These are phyloP conservation scores for Ustilago loliicola DNA, from an alignment of 1,284 basidiomycete genomes.

Conservation along the genomic window DNA sequence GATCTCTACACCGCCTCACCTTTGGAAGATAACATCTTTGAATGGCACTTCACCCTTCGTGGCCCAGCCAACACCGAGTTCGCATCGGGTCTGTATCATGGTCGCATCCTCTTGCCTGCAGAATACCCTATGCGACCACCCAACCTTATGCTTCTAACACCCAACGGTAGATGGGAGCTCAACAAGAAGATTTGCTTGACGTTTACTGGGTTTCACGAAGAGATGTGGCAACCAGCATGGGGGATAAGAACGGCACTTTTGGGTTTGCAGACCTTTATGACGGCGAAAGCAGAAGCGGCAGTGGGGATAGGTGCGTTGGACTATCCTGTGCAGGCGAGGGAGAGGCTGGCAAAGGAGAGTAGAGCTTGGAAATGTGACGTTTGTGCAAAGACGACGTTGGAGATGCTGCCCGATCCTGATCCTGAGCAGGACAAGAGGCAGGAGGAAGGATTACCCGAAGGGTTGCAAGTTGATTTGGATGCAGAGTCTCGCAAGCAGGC, in stretches of 20 bases:
- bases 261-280: slow-evolving; percentile 70
- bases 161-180: slow-evolving; percentile 93
- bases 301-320: slow-evolving; percentile 92
- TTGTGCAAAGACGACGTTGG: slow-evolving; percentile 40
- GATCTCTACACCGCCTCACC: slow-evolving; percentile 88
- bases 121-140: slow-evolving; percentile 96
- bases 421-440: slow-evolving; percentile 2
- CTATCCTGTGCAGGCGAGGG: slow-evolving; percentile 86
- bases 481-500: slow-evolving; percentile 21
- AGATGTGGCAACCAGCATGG: slow-evolving; percentile 97
- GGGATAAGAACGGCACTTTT: slow-evolving; percentile 87
- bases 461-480: slow-evolving; percentile 32
- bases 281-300: slow-evolving; percentile 76
- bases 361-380: slow-evolving; percentile 50
- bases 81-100: slow-evolving; percentile 79
- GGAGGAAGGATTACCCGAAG: slow-evolving; percentile 29
- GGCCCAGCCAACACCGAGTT: slow-evolving; percentile 76
- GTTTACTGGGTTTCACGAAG: slow-evolving; percentile 73
- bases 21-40: slow-evolving; percentile 75
- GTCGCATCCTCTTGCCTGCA: slow-evolving; percentile 88
- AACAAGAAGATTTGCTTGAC: slow-evolving; percentile 83
- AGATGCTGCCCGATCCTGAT: slow-evolving; percentile 45
- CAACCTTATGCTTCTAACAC: slow-evolving; percentile 92
- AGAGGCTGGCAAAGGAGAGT: slow-evolving; percentile 73
- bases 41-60: slow-evolving; percentile 97